Base-by-base conservation (phyloP, 2,329 filamentous ascomycete genomes). In the Bipolaris sorokiniana region DNA sequence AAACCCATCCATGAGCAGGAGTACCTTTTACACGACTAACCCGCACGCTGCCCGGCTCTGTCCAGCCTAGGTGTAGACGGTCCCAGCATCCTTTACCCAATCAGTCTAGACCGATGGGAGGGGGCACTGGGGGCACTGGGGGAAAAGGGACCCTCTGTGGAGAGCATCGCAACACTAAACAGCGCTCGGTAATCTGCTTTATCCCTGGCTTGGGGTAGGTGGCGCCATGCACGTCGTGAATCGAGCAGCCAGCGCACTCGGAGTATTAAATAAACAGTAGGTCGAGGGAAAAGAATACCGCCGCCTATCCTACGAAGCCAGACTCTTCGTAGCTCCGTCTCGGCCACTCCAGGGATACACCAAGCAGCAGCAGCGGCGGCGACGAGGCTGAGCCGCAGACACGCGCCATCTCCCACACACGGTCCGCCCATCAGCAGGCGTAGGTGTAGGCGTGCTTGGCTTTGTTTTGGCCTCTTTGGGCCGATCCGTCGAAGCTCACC, bases 341-440 rank as follows among this genome's bases (percentile, higher is more conserved):
- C 37, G 28, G 34, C 31, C 20, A 13, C 36, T 38, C 28, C 51
- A 47, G 44, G 40, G 56, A 58, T 26, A 47, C 51, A 48, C 47
- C 48, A 54, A 51, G 52, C 33, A 34, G 50, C 23, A 45, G 33
- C 33, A 34, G 59, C 60, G 62, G 26, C 36, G 13, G 52, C 51
- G 36, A 41, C 38, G 40, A 61, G 62, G 62, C 62, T 61, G 60
- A 63, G 57, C 45, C 40, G 40, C 45, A 34, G n/a, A 47, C 56
- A 44, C 22, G 48, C 51, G 50, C 45, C 57, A 42, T 48, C 7
- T 56, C 58, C 58, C 41, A 53, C 51, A 44, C 50, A 40, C 37
- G 40, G 46, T n/a, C 46, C 34, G 38, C 45, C 20, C 42, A 20
- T 23, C 33, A 48, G 41, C 51, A 33, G 48, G 26, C 34, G 20